These are phyloP conservation scores for Colletotrichum brevisporum DNA, from an alignment of 2,329 filamentous ascomycete species.

Conservation along the genomic window DNA sequence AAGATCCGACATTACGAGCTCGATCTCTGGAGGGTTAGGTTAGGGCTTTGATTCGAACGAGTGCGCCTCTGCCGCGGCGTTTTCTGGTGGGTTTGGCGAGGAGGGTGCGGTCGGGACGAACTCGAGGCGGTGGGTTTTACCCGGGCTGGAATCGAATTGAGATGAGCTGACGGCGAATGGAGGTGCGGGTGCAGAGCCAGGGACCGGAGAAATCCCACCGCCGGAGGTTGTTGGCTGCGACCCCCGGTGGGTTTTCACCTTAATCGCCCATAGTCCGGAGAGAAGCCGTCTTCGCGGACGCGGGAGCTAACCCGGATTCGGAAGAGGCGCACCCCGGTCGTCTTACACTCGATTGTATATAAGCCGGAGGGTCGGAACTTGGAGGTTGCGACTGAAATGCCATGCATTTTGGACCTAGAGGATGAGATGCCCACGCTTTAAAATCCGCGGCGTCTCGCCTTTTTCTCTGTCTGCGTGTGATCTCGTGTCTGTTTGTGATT, in stretches of 20 bases:
- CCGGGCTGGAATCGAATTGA: slow-evolving; percentile 15
- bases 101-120: background rate
- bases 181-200: background rate
- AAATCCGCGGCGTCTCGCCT: no score
- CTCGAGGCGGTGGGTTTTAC: slow-evolving; percentile 39
- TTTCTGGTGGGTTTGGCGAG: slow-evolving; percentile 14
- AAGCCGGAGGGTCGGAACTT: no score
- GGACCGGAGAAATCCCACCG: slow-evolving; percentile 29
- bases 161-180: background rate
- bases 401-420: no score
- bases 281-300: background rate
- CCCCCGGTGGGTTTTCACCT: slow-evolving; percentile 30
- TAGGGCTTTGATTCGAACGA: background rate
- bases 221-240: background rate
- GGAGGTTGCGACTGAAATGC: no score
- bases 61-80: background rate
- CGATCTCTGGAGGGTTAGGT: no score
- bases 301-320: slow-evolving; percentile 11
- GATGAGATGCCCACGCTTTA: no score
- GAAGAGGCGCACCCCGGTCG: background rate
- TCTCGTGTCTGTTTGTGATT: no score
- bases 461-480: no score
- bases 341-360: no score
- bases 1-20: slow-evolving; percentile 17
- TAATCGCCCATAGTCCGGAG: background rate